These are phyloP conservation scores for Aristolochia contorta DNA, from an alignment of 164 flowering plant genomes.

Conservation along the genomic window DNA sequence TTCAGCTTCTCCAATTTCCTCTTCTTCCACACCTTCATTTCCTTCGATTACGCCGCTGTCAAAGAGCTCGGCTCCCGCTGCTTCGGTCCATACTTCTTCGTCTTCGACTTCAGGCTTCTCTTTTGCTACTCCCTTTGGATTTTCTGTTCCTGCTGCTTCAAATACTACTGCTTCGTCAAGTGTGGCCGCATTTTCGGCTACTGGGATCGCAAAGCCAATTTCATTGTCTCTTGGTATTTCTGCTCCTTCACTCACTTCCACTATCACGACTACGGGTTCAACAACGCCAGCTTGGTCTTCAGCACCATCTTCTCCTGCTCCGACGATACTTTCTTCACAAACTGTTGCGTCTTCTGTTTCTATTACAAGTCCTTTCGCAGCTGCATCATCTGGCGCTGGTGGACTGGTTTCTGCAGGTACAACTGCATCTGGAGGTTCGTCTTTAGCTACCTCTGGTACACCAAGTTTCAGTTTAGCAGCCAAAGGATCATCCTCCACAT, in stretches of 20 bases:
- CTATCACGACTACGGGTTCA: conserved; percentile 18
- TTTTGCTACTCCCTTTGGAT: conserved; percentile 30
- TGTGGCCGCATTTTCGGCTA: conserved; percentile 6
- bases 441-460: conserved; percentile 6
- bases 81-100: conserved; percentile 12
- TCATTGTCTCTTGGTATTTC: conserved; percentile 23
- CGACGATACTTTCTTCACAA: conserved; percentile 12
- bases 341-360: conserved; percentile 5
- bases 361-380: conserved; percentile 18
- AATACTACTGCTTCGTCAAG: too few species aligned
- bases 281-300: conserved; percentile 20
- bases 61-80: conserved; percentile 15
- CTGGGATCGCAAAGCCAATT: conserved; percentile 17
- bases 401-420: background rate
- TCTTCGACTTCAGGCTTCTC: conserved; percentile 28
- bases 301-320: conserved; percentile 14
- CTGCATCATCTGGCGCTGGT: conserved; percentile 14
- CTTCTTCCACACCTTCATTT: conserved; percentile 14
- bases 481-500: conserved; percentile 26
- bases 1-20: conserved; percentile 5
- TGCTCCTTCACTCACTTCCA: conserved; percentile 25
- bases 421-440: conserved; percentile 3
- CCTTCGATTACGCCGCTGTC: conserved; percentile 17
- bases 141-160: conserved; percentile 12
- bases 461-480: conserved; percentile 31